Evolutionary conservation across 2,329 filamentous ascomycete species (phyloP), one percentile per base, ranked within the genome.

Genomic region (Ascochyta lentis): DNA sequence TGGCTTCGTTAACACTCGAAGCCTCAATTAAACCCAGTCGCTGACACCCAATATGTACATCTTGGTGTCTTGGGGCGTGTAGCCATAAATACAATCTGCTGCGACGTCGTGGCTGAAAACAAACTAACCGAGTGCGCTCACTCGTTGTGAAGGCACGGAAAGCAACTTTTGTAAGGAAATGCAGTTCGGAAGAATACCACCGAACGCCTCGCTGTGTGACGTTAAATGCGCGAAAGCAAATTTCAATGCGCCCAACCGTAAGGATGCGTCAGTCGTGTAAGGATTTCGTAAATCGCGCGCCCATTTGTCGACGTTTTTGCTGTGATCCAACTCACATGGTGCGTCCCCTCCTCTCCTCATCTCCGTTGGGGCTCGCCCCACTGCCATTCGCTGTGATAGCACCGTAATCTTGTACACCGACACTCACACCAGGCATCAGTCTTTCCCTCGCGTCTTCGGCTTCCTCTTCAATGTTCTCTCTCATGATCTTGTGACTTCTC

Each of bases 401-500:
- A 19, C 55, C 55, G 46, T 58, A 58, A 9, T 58, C 50, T 22
- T 53, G 48, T 15, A 45, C 44, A 4, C 48, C 54, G 13, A 56
- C 47, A n/a, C 38, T 56, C 34, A 66, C 69, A 24, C 64, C 66
- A 3, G 74, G 74, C 71, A 76, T 76, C 3, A 76, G 60, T 24
- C 57, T 47, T 61, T 76, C 74, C 13, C 71, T 66, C 12, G 73
- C 73, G 3, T 59, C 68, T 52, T 75, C 67, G 1, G 74, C 74
- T 50, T 72, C 67, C 29, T 74, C 71, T 39, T 76, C 73, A 6
- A 76, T 67, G 40, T 64, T 70, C 39, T 75, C 73, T 2, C 74
- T 55, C 39, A 69, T 58, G 16, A 84, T 77, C 27, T 68, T 76
- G 46, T 74, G 67, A 26, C 79, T 83, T 68, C 81, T 80, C 54